Evolutionary conservation across 495 filamentous ascomycete species (phyloP), one percentile per base, ranked within the genome.

Genomic region (Coniosporium apollinis): DNA sequence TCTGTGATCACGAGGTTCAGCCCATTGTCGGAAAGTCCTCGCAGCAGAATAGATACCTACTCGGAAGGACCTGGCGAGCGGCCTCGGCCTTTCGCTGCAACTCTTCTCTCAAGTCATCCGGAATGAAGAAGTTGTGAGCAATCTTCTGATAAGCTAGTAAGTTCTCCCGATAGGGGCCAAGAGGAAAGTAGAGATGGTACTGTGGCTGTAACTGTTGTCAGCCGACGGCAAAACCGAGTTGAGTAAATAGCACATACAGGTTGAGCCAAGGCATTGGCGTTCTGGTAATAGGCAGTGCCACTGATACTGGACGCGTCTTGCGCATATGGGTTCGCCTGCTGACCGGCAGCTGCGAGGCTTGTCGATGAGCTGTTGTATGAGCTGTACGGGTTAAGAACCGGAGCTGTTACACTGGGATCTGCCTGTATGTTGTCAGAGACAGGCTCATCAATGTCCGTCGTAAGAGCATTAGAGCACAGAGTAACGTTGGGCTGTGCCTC

Each of bases 171-270:
- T 85, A 75, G 5, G 83, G 74, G n/a, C 82, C 82, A 40, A 81
- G 64, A 0, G 85, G 83, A 15, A 83, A 80, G 50, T 96, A 97
- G 5, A 93, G 70, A 59, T 96, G 87, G 52, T 94, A 92, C 64
- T 89, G 72, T 35, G 82, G 76, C 65, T 81, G 38, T 16, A 38
- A 39, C 19, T n/a, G n/a, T n/a, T n/a, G 24, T 20, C 3, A 30
- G 35, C 10, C 43, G 36, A 35, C 41, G 36, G 24, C 40, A 37
- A 33, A 41, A 37, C 11, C 40, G 28, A 38, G 38, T 37, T 19
- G 38, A 38, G 20, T 42, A 47, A 26, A 26, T n/a, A 26, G 8
- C 7, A 55, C 66, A 60, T 59, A 82, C 77, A 18, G 81, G 82
- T 48, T 86, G 83, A 42, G 74, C 60, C 34, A 70, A 60, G 30